A percentile compares a stretch with the other conserved stretches of the same genome.
Evolutionary conservation across 441 rosid genomes (phyloP).

Genomic region (Mallotus repandus): DNA sequence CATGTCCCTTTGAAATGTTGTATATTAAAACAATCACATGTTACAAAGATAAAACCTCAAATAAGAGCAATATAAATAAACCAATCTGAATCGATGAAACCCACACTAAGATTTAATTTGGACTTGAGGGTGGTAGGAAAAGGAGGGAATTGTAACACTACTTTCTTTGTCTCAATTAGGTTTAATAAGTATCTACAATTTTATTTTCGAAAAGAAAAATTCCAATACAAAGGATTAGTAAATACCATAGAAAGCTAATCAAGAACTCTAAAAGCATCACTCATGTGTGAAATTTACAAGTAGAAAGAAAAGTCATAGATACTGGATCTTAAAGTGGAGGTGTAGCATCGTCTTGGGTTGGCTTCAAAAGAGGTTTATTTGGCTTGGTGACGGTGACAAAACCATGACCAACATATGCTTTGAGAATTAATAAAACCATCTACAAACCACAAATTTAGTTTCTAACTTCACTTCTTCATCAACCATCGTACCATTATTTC

Average conservation of each 20-base stretch:
- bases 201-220: background rate
- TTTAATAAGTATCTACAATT: slow-evolving; percentile 64
- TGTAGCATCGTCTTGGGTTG: slow-evolving; percentile 59
- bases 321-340: slow-evolving; percentile 67
- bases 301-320: slow-evolving; percentile 10
- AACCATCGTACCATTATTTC: too few species aligned
- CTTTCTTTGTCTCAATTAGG: slow-evolving; percentile 79
- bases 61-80: too few species aligned
- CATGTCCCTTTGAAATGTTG: too few species aligned
- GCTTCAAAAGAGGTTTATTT: slow-evolving; percentile 50
- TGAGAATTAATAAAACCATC: too few species aligned
- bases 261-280: too few species aligned
- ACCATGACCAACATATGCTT: too few species aligned
- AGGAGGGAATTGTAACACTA: slow-evolving; percentile 70
- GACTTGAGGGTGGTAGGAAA: slow-evolving; percentile 17
- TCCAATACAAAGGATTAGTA: background rate
- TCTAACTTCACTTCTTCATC: too few species aligned
- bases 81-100: background rate
- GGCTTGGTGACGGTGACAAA: too few species aligned
- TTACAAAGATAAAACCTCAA: too few species aligned
- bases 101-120: slow-evolving; percentile 11
- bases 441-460: too few species aligned
- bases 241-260: background rate
- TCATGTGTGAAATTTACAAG: background rate
- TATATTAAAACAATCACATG: too few species aligned